Conservation (phyloP, 768 basidiomycete species). For the Auriscalpium orientale region DNA sequence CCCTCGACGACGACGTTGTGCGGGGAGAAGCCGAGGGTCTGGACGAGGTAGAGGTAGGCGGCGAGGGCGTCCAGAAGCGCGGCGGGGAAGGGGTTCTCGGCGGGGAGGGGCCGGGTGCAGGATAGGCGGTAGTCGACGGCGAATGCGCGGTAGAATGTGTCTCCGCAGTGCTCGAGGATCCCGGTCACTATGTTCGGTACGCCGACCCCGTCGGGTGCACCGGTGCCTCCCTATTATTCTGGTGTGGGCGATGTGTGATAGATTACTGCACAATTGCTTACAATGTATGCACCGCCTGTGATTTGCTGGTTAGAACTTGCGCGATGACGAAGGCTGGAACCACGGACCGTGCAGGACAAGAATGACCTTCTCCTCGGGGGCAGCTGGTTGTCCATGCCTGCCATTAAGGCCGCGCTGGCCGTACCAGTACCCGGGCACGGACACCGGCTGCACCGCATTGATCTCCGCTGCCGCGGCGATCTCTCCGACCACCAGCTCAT, state of each 20-base stretch:
- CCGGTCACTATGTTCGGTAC: not conserved
- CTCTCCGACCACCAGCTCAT: not conserved
- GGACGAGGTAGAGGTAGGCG: slow-evolving; percentile 65
- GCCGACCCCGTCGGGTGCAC: not conserved
- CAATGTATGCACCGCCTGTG: not conserved
- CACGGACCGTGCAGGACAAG: not conserved
- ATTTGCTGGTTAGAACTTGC: not conserved
- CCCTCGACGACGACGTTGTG: slow-evolving; percentile 61
- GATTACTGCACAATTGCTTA: not conserved
- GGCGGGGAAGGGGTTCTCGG: slow-evolving; percentile 59
- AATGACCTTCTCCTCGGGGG: not conserved
- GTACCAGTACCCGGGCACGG: not conserved
- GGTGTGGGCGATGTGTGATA: not conserved
- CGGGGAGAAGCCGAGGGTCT: slow-evolving; percentile 47
- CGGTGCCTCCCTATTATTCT: not conserved
- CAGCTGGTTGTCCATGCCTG: not conserved
- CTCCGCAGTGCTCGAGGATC: not conserved
- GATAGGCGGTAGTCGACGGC: slow-evolving; percentile 50
- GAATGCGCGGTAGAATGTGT: not conserved
- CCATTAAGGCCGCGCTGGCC: not conserved
- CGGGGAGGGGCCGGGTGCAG: slow-evolving; percentile 30
- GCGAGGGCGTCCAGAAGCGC: slow-evolving; percentile 69
- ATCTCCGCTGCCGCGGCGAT: not conserved
- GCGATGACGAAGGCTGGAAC: not conserved
- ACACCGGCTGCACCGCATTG: not conserved